Evolutionary conservation across 495 filamentous ascomycete genomes (phyloP), one percentile per base, ranked within the genome.

Genomic region (Trichocladium uniseriatum): DNA sequence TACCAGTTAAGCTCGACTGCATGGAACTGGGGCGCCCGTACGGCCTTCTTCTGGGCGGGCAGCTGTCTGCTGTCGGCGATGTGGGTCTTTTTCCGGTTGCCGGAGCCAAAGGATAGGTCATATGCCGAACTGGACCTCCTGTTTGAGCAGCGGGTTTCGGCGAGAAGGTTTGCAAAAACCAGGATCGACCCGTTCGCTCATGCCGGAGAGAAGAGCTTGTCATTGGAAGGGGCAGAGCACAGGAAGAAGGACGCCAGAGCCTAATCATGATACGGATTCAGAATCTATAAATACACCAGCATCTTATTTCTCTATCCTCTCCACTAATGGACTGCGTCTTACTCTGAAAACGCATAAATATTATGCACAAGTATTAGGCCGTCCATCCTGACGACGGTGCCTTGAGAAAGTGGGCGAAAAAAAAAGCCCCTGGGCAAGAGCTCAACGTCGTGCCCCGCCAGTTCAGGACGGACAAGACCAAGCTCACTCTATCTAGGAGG

Each of bases 41-140:
- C 59, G 2, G 75, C 64, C 0, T 79, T 74, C 56, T 78, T 80
- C 51, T 80, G 75, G 76, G 74, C 68, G 7, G 76, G 69, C 0
- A 64, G 60, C 31, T 72, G 69, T 49, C 56, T 73, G 31, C 42
- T 71, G 14, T 75, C 68, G 7, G 43, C 53, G 2, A 38, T 62
- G 21, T 69, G 67, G 65, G 59, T 60, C 6, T 67, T 56, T 27
- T 64, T 65, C 32, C 52, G 65, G 22, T 43, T 69, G 15, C 67
- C 67, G 11, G 67, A 68, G 40, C 63, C 63, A 10, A 50, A 51
- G 38, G 64, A 66, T 22, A 68, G 67, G 11, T 74, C 69, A 5
- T 79, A 67, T 53, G 68, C 65, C 14, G 72, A 78, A 53, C 49
- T 78, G 19, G 73, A 78, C 57, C 49, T 76, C 1, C 60, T 79